Evolutionary conservation across 2,329 filamentous ascomycete species (phyloP).

Genomic region (Blastomyces percursus): DNA sequence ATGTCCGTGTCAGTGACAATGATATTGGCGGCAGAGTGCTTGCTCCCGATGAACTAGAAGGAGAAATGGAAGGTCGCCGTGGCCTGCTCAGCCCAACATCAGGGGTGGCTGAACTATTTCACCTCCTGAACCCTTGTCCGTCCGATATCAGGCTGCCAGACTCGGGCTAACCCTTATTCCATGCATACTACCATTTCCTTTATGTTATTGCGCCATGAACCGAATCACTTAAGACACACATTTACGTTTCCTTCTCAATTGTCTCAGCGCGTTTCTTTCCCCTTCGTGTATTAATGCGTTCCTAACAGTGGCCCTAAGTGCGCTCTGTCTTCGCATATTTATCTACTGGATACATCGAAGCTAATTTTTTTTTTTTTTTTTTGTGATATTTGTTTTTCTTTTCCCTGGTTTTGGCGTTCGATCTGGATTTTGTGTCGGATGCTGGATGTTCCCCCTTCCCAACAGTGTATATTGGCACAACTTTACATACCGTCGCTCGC

Average conservation of each 20-base stretch:
- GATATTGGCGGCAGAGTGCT: constrained; percentile 72
- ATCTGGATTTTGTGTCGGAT: background rate
- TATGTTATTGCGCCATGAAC: background rate
- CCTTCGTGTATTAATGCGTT: background rate
- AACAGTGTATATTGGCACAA: background rate
- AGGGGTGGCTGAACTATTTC: constrained; percentile 1
- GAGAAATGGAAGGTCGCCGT: constrained; percentile 24
- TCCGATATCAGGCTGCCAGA: background rate
- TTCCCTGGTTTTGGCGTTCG: background rate
- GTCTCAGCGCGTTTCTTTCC: background rate
- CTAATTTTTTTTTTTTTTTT: background rate
- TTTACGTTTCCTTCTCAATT: background rate
- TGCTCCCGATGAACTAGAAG: constrained; percentile 51
- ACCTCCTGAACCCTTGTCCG: background rate
- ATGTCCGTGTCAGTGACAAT: constrained; percentile 66
- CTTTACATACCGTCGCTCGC: background rate
- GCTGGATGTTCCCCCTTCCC: background rate
- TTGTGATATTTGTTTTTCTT: background rate
- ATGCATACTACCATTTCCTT: background rate
- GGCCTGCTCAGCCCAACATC: constrained; percentile 25
- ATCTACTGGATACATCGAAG: background rate
- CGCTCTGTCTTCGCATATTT: background rate
- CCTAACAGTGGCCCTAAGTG: background rate
- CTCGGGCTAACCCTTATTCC: background rate
- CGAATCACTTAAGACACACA: background rate